These are phyloP conservation scores for Baorangia bicolor DNA, from an alignment of 768 basidiomycete genomes.

Conservation along the genomic window DNA sequence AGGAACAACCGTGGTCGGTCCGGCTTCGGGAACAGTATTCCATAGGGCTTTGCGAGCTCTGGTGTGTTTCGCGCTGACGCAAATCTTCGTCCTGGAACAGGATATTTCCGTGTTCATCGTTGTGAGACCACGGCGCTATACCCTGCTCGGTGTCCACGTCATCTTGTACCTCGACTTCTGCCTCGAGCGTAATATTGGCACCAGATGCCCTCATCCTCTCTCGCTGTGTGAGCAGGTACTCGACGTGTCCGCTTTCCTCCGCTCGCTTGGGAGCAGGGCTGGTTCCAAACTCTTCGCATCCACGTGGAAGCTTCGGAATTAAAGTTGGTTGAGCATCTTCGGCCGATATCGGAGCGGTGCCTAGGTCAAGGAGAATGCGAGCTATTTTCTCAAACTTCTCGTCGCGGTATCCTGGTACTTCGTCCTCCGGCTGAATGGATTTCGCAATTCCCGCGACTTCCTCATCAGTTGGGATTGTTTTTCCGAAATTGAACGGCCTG, in stretches of 20 bases:
- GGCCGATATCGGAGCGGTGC: constrained; percentile 4
- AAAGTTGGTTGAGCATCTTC: constrained; percentile 4
- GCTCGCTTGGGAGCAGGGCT: constrained; percentile 23
- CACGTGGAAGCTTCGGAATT: constrained; percentile 11
- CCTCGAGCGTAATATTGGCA: neutral
- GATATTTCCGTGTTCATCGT: neutral
- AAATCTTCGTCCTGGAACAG: neutral
- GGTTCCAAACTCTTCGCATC: constrained; percentile 25
- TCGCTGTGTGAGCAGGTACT: constrained; percentile 26
- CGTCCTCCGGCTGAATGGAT: constrained; percentile 13
- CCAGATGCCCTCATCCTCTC: constrained; percentile 22
- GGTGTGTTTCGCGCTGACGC: neutral
- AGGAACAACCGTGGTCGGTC: neutral
- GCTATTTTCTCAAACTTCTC: constrained; percentile 6
- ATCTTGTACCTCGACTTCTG: neutral
- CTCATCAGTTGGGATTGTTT: constrained; percentile 31
- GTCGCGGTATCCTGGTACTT: constrained; percentile 15
- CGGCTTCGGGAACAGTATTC: neutral
- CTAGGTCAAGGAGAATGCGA: constrained; percentile 14
- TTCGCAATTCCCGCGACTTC: constrained; percentile 25
- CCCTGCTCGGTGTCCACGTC: neutral
- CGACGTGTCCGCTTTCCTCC: constrained; percentile 11
- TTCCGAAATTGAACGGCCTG: constrained; percentile 50
- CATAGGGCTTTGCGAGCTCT: neutral
- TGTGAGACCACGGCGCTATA: neutral